A percentile compares a stretch with the other conserved stretches of the same genome.
Conservation (phyloP, 2,329 filamentous ascomycete genomes). For the Diaporthe australafricana region DNA sequence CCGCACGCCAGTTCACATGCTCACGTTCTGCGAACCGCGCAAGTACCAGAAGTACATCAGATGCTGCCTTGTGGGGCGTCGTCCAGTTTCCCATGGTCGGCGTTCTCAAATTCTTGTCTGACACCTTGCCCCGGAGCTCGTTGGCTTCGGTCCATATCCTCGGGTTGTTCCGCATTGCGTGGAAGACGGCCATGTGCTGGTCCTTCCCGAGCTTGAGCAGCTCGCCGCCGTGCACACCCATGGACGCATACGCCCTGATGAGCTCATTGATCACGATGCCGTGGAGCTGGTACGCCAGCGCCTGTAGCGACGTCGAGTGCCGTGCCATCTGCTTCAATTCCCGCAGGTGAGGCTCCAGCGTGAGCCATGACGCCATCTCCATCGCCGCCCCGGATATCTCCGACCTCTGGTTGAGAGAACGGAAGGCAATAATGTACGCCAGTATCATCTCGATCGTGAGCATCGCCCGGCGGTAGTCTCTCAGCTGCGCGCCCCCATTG, state of each 20-base stretch:
- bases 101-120: conserved; percentile 44
- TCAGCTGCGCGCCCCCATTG: conserved; percentile 34
- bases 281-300: conserved; percentile 57
- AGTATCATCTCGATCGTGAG: conserved; percentile 62
- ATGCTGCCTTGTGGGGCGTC: conserved; percentile 56
- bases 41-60: conserved; percentile 53
- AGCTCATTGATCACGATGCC: conserved; percentile 59
- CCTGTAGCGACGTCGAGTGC: conserved; percentile 49
- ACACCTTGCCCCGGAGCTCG: conserved; percentile 44
- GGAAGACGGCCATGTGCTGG: conserved; percentile 45
- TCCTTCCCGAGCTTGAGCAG: conserved; percentile 35
- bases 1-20: conserved; percentile 58
- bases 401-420: conserved; percentile 59
- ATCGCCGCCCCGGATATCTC: conserved; percentile 55
- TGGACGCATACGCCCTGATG: conserved; percentile 50
- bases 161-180: conserved; percentile 41
- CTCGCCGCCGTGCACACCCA: conserved; percentile 40
- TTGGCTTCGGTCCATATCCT: conserved; percentile 48
- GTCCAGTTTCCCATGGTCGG: conserved; percentile 55
- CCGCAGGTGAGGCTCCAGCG: conserved; percentile 57
- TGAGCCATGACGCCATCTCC: conserved; percentile 56
- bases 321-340: conserved; percentile 55
- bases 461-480: conserved; percentile 32
- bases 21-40: conserved; percentile 58
- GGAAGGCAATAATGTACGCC: conserved; percentile 66